Evolutionary conservation across 495 filamentous ascomycete genomes (phyloP).

Genomic region (Talaromyces liani): DNA sequence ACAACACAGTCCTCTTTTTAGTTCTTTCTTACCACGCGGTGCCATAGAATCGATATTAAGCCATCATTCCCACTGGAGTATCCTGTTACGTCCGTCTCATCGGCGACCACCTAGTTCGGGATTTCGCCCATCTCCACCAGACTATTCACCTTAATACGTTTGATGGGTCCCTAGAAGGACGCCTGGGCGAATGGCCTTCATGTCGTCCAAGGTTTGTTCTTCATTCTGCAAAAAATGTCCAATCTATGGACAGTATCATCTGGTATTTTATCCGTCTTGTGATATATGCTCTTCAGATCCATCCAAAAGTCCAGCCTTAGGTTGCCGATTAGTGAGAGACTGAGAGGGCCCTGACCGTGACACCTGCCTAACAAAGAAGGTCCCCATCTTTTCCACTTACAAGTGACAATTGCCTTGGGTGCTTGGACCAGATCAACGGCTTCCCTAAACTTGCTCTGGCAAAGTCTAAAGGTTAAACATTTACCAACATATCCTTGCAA

Average conservation of each 20-base stretch:
- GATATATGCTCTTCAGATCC: neutral
- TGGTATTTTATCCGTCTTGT: neutral
- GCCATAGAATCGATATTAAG: neutral
- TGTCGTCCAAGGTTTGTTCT: neutral
- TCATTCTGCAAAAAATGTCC: neutral
- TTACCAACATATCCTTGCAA: neutral
- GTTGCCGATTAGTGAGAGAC: neutral
- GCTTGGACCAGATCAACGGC: neutral
- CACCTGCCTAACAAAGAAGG: constrained; percentile 1
- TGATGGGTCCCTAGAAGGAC: neutral
- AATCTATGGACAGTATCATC: neutral
- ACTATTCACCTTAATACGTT: neutral
- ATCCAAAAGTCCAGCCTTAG: neutral
- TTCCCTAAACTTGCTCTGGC: neutral
- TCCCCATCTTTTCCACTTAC: neutral
- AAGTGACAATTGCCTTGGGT: neutral
- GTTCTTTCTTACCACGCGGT: neutral
- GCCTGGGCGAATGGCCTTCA: neutral
- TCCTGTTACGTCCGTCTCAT: neutral
- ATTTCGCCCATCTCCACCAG: neutral
- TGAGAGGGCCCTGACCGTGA: neutral
- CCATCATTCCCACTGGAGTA: neutral
- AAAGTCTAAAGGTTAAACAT: neutral
- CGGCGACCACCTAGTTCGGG: neutral
- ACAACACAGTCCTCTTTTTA: neutral